phyloP scores from a whole-genome alignment of 2,329 filamentous ascomycete species.

The Harringtonia aguacate region DNA sequence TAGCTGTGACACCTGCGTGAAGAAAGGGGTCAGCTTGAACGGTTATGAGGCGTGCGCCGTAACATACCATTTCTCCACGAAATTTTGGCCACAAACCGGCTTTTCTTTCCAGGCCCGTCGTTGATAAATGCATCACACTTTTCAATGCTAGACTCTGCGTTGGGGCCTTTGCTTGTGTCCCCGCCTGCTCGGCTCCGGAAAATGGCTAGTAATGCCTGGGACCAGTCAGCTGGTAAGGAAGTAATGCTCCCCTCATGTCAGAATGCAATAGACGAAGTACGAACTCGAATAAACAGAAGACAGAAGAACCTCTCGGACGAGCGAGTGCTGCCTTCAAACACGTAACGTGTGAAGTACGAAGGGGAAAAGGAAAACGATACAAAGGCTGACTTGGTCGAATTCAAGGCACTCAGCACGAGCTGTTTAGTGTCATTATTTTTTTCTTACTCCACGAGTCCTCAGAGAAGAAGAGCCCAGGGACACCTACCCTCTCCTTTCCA shows the following conservation, averaged over 20 bases:
- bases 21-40: neutral
- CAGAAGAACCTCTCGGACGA: constrained; percentile 58
- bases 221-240: neutral
- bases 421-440: constrained; percentile 19
- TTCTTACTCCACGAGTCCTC: too few relatives aligned
- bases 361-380: constrained; percentile 59
- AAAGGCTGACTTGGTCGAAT: constrained; percentile 73
- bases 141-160: constrained; percentile 61
- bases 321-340: constrained; percentile 45
- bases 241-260: neutral
- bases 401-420: constrained; percentile 66
- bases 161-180: constrained; percentile 45
- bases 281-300: constrained; percentile 60
- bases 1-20: constrained; percentile 58
- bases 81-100: constrained; percentile 64
- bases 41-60: neutral
- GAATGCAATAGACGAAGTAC: constrained; percentile 6
- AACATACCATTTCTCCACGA: constrained; percentile 57
- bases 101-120: constrained; percentile 59
- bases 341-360: constrained; percentile 60
- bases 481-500: constrained; percentile 49
- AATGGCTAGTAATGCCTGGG: constrained; percentile 56
- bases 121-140: constrained; percentile 64
- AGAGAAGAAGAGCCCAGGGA: neutral
- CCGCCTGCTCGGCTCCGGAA: constrained; percentile 56